These are phyloP conservation scores for Eimeria acervulina DNA, from an alignment of 169 alveolate genomes.

Conservation along the genomic window DNA sequence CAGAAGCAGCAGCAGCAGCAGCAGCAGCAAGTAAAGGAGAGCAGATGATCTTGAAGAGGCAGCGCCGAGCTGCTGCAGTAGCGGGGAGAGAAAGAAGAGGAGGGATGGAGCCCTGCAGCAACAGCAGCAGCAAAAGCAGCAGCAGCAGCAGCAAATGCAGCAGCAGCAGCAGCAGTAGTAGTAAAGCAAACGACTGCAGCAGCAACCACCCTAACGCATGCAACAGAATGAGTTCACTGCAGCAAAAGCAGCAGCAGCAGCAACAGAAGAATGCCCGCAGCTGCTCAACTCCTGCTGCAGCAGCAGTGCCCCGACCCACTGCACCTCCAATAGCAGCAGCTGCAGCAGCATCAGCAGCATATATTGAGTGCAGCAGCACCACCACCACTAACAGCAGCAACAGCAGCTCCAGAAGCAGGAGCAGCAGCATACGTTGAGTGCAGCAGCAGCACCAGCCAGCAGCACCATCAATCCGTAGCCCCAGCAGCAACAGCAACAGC, in stretches of 20 bases:
- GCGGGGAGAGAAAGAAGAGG: constrained; percentile 57
- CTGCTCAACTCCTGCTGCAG: too few relatives aligned
- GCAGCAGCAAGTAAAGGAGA: constrained; percentile 54
- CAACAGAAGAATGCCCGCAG: too few relatives aligned
- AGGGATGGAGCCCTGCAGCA: constrained; percentile 58
- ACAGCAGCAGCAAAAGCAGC: constrained; percentile 53
- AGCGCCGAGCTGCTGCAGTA: neutral
- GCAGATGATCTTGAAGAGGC: neutral
- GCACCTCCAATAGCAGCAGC: too few relatives aligned
- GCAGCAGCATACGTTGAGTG: neutral
- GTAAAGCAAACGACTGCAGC: neutral
- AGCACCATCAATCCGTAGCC: too few relatives aligned
- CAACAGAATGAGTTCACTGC: neutral
- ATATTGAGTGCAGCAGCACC: constrained; percentile 53
- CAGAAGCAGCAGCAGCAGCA: constrained; percentile 54
- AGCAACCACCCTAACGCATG: neutral
- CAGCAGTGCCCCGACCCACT: too few relatives aligned
- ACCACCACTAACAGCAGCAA: too few relatives aligned
- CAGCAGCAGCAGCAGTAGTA: constrained; percentile 45
- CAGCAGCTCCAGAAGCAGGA: too few relatives aligned
- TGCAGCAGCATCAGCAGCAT: constrained; percentile 57
- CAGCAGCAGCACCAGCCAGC: constrained; percentile 42
- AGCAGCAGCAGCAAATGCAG: constrained; percentile 23
- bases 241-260: constrained; percentile 31
- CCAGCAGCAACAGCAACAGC: constrained; percentile 42